Evolutionary conservation across 495 filamentous ascomycete species (phyloP), one percentile per base, ranked within the genome.

Genomic region (Xylaria scruposa): DNA sequence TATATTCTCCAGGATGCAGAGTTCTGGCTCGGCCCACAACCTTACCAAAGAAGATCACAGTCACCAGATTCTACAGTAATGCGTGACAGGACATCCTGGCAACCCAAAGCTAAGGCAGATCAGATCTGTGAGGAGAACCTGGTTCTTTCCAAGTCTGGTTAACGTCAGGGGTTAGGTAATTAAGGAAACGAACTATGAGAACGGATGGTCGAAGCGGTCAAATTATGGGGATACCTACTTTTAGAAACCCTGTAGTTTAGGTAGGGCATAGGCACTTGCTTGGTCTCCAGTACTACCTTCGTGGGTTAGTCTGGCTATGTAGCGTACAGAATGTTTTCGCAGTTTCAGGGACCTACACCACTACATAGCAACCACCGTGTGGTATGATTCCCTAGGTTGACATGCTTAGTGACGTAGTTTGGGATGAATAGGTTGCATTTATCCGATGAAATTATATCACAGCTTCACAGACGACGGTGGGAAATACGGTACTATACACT

Each of bases 51-150:
- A 21, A 54, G 64, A 17, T 29, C 21, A 46, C 19, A 19, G 26
- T 29, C 31, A 53, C 7, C 42, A 24, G 19, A 12, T 19, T 26
- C 62, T 44, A 38, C 36, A 8, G 36, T 38, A 8, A 56, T 67
- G 63, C 63, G 21, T 42, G 68, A 53, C 33, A 56, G 38, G 59
- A 70, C 24, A 64, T 36, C 59, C 59, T 17, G 13, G 46, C 59
- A 51, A 54, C 36, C 59, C 49, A 31, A 70, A 63, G 46, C 58
- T 33, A 63, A 31, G 44, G 9, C 24, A 60, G 68, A 70, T 70
- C 68, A 3, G 58, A 62, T 64, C 68, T 70, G 59, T 46, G 68
- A 54, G 68, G 59, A 70, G 68, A 70, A 70, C 68, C 68, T n/a
- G 68, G 68, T 70, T 64, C 59, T 56, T n/a, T 40, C 46, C 24